Evolutionary conservation across 371 early-diverging fungal genomes (phyloP).

Genomic region (Encephalitozoon romaleae): DNA sequence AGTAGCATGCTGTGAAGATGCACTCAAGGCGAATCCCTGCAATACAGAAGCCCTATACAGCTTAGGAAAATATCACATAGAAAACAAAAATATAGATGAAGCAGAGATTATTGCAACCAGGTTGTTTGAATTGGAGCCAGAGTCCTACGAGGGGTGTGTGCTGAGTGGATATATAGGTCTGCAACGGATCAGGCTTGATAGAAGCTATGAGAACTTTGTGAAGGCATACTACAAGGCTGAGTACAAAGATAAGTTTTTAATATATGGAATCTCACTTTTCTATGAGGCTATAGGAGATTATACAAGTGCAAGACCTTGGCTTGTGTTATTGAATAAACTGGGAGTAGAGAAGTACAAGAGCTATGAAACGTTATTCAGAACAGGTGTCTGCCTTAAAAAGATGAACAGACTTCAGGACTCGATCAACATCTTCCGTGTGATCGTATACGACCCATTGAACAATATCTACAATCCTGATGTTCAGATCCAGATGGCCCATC

Average conservation of each 20-base stretch:
- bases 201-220: constrained; percentile 8
- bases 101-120: constrained; percentile 5
- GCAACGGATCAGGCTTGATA: not conserved
- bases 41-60: not conserved
- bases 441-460: not conserved
- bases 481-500: constrained; percentile 20
- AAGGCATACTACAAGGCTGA: not conserved
- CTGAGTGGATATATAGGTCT: constrained; percentile 12
- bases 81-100: not conserved
- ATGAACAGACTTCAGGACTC: constrained; percentile 14
- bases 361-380: constrained; percentile 18
- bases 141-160: not conserved
- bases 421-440: not conserved
- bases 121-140: not conserved
- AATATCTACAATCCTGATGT: not conserved
- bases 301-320: constrained; percentile 9
- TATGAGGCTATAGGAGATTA: constrained; percentile 14
- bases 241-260: constrained; percentile 5
- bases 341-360: constrained; percentile 17
- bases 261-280: constrained; percentile 23
- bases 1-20: not conserved
- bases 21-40: constrained; percentile 14
- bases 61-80: constrained; percentile 20
- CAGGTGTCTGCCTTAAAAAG: constrained; percentile 25
- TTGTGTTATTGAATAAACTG: not conserved